Evolutionary conservation across 1,139 yeast genomes (phyloP).

Genomic region (Geotrichum cucujoidarum): DNA sequence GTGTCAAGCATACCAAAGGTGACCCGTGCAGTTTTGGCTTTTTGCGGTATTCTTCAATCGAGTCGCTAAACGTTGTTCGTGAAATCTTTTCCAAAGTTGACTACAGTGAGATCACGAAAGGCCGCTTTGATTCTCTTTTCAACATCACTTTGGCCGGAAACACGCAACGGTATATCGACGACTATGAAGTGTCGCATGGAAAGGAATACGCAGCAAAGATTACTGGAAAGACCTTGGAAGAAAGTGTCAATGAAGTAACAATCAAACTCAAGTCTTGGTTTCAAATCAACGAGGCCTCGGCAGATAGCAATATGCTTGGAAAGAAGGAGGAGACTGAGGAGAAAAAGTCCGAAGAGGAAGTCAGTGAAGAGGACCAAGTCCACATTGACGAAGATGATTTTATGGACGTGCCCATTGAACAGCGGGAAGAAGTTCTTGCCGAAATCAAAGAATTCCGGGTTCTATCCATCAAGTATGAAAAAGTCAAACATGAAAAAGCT

Average conservation of each 20-base stretch:
- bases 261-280: conserved; percentile 15
- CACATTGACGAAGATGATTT: conserved; percentile 28
- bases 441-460: conserved; percentile 33
- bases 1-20: conserved; percentile 24
- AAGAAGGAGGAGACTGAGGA: conserved; percentile 14
- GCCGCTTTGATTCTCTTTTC: conserved; percentile 23
- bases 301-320: conserved; percentile 13
- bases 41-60: conserved; percentile 25
- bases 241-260: conserved; percentile 16
- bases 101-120: conserved; percentile 19
- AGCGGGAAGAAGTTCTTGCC: conserved; percentile 13
- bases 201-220: conserved; percentile 19
- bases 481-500: conserved; percentile 24
- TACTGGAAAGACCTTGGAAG: conserved; percentile 14
- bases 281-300: conserved; percentile 15
- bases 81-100: conserved; percentile 27
- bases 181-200: conserved; percentile 21
- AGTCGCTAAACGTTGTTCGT: conserved; percentile 25
- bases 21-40: conserved; percentile 27
- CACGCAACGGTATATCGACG: conserved; percentile 20
- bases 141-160: conserved; percentile 21
- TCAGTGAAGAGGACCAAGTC: conserved; percentile 26
- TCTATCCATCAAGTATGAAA: conserved; percentile 30
- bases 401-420: conserved; percentile 16
- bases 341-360: conserved; percentile 9